Base-by-base conservation (phyloP, 2,329 filamentous ascomycete genomes). In the Cladosporium sp. region DNA sequence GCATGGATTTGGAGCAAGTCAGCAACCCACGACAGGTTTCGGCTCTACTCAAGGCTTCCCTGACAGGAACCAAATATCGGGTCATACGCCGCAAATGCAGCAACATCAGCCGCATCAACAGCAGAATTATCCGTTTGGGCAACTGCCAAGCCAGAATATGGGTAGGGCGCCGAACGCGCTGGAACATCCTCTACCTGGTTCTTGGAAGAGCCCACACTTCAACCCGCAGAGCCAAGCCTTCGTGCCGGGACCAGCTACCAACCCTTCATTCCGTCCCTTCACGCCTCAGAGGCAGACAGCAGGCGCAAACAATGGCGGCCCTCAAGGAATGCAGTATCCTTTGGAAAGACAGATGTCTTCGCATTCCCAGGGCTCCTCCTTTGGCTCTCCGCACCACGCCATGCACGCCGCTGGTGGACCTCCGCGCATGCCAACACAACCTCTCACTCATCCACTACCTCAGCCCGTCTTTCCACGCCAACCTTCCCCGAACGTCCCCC, bases 171-270 rank as follows among this genome's bases (percentile, higher is more conserved):
- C 87, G 59, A 86, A 81, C 13, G 83, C 86, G 68, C 82, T 80
- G 54, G 86, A 90, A 65, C 89, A 95, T 66, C 87, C 89, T 5
- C 83, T 95, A 53, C 88, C 89, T 11, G 89, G 89, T 34, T 93
- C 86, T 70, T 95, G 82, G 66, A 89, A 87, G 65, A 80, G 90
- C 54, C 88, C 89, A 62, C 83, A 86, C 10, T 96, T 97, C 74
- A 96, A 96, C 66, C 92, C 91, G 1, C 91, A 95, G 72, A 96
- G 88, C 13, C 88, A 95, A 65, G 87, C 91, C 0, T 96, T 97
- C 69, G 82, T 95, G 19, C 92, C 92, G 1, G 78, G 77, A 48
- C 75, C 81, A 32, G 22, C 56, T 31, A 55, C 57, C 18, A 43
- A 42, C 19, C 37, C 14, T 37, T 31, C 42, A 7, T 48, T 49